These are phyloP conservation scores for Corchorus capsularis DNA, from an alignment of 345 rosid species.

Conservation along the genomic window DNA sequence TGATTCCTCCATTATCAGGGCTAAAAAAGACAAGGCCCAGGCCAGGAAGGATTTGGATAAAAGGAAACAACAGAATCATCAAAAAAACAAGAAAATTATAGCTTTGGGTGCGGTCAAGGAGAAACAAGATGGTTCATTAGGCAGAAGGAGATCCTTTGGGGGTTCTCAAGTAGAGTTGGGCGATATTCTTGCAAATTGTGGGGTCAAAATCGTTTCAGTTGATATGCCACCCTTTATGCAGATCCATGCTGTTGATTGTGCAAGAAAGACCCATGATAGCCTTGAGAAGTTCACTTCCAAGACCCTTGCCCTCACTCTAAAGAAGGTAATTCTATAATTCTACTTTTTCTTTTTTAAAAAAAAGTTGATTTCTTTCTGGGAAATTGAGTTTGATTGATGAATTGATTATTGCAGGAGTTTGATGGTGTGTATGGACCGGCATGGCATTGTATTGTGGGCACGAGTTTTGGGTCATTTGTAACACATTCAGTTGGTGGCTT, in stretches of 20 bases:
- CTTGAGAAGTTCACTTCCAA: conserved; percentile 71
- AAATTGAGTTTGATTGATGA: not conserved
- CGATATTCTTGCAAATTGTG: conserved; percentile 57
- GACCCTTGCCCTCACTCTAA: conserved; percentile 63
- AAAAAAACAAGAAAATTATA: conserved; percentile 8
- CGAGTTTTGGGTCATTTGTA: conserved; percentile 29
- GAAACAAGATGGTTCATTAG: conserved; percentile 30
- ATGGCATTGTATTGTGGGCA: conserved; percentile 51
- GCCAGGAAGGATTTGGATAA: conserved; percentile 32
- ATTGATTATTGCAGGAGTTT: conserved; percentile 18
- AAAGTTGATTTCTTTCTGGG: not conserved
- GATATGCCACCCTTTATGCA: conserved; percentile 89
- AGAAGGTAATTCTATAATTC: conserved; percentile 45
- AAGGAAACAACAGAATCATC: conserved; percentile 25
- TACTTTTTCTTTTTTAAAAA: too few relatives aligned
- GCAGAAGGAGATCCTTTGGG: conserved; percentile 55
- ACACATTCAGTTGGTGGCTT: conserved; percentile 26
- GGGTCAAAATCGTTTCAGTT: conserved; percentile 64
- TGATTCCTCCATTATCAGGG: conserved; percentile 35
- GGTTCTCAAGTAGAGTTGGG: conserved; percentile 52
- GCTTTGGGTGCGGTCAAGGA: conserved; percentile 2
- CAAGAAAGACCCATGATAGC: conserved; percentile 65
- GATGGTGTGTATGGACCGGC: conserved; percentile 36
- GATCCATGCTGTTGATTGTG: conserved; percentile 75
- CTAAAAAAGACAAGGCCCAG: conserved; percentile 28